phyloP scores from a whole-genome alignment of 345 rosid species.

The Eucalyptus sideroxylon region DNA sequence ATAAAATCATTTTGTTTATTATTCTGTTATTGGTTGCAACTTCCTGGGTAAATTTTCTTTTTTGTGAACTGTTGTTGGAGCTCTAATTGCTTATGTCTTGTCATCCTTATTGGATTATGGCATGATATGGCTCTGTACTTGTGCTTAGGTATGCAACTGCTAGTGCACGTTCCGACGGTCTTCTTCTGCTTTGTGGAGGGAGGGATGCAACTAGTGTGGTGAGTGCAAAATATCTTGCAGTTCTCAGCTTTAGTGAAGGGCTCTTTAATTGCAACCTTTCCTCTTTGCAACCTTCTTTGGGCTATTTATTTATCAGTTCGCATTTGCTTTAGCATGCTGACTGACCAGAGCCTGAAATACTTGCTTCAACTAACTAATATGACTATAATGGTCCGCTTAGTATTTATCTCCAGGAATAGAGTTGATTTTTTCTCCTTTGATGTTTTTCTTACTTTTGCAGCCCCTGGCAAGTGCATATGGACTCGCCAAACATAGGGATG shows the following conservation, averaged over 20 bases:
- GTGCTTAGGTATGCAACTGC: slow-evolving; percentile 94
- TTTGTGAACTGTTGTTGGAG: background rate
- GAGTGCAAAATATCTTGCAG: background rate
- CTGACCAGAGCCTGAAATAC: background rate
- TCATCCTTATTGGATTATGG: background rate
- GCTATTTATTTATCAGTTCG: background rate
- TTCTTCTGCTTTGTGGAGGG: slow-evolving; percentile 98
- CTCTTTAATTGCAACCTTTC: background rate
- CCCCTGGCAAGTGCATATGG: slow-evolving; percentile 98
- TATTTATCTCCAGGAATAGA: background rate
- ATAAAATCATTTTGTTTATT: background rate
- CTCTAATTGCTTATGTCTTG: background rate
- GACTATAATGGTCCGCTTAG: background rate
- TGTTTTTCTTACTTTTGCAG: slow-evolving; percentile 24
- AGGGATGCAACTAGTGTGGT: slow-evolving; percentile 98
- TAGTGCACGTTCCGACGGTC: slow-evolving; percentile 99
- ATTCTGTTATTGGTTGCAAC: background rate
- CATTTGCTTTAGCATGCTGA: background rate
- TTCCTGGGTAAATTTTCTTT: background rate
- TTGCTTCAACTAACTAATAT: background rate
- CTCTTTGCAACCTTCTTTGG: background rate
- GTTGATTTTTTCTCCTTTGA: background rate
- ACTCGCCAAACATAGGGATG: slow-evolving; percentile 98
- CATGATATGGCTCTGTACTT: background rate
- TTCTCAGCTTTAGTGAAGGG: background rate